Conservation (phyloP, 495 filamentous ascomycete species). For the Lasiosphaeria hispida region DNA sequence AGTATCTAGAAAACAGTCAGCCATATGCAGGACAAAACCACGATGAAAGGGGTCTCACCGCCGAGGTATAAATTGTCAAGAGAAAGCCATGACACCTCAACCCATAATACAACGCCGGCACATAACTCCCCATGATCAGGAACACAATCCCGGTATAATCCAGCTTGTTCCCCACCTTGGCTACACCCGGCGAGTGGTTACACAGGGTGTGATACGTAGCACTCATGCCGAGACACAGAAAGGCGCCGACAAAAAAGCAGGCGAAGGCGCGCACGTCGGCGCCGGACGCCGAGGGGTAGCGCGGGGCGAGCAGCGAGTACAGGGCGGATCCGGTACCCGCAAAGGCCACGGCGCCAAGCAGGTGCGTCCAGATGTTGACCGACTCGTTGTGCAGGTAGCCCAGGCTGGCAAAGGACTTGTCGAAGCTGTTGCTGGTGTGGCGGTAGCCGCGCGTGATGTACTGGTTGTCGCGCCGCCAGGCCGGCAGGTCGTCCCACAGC, state of each 20-base stretch:
- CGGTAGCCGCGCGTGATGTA: conserved; percentile 45
- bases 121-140: conserved; percentile 82
- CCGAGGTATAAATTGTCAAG: conserved; percentile 68
- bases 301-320: conserved; percentile 51
- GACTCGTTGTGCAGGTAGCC: conserved; percentile 71
- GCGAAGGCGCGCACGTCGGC: conserved; percentile 69
- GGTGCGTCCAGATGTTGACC: conserved; percentile 93
- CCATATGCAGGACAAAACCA: background rate
- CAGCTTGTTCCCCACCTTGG: conserved; percentile 56
- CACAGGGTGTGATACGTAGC: conserved; percentile 60
- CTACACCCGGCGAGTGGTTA: conserved; percentile 43
- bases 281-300: conserved; percentile 61
- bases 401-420: conserved; percentile 33
- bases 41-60: conserved; percentile 47
- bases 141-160: conserved; percentile 92
- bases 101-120: conserved; percentile 84
- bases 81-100: conserved; percentile 65
- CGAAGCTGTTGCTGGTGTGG: conserved; percentile 37
- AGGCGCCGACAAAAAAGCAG: conserved; percentile 77
- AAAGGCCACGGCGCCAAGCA: conserved; percentile 60
- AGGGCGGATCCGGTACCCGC: conserved; percentile 35
- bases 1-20: conserved; percentile 57
- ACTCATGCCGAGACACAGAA: conserved; percentile 78
- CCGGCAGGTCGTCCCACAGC: conserved; percentile 43
- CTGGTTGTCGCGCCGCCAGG: conserved; percentile 48